Conservation (phyloP, 2,329 filamentous ascomycete species). For the Pseudomassariella vexata region DNA sequence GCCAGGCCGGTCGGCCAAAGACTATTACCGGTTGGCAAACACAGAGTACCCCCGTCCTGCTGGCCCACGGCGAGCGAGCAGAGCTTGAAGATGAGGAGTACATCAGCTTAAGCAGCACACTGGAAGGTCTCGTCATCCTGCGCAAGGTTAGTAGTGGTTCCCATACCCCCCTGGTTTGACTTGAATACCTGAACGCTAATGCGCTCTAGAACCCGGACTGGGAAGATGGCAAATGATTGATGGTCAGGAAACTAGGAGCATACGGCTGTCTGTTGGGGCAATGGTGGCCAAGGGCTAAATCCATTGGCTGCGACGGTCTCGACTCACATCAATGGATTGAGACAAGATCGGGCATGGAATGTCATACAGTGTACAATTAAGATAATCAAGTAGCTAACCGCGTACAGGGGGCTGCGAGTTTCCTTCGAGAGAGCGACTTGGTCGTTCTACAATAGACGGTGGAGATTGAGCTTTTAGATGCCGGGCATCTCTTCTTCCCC, state of each 20-base stretch:
- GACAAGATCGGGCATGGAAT: no score
- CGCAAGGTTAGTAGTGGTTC: constrained; percentile 67
- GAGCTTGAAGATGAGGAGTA: constrained; percentile 98
- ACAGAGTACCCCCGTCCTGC: constrained; percentile 93
- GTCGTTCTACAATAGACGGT: no score
- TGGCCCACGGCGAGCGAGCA: constrained; percentile 91
- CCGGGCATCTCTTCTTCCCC: no score
- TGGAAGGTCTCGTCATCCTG: constrained; percentile 93
- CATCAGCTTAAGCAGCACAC: constrained; percentile 79
- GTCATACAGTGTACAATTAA: constrained; percentile 6
- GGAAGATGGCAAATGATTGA: constrained; percentile 40
- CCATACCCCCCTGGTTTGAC: not conserved
- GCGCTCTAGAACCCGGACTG: constrained; percentile 46
- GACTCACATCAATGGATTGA: no score
- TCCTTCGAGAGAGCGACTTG: no score
- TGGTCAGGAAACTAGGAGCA: not conserved
- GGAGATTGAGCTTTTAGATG: no score
- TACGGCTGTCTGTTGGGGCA: not conserved
- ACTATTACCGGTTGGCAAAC: constrained; percentile 99
- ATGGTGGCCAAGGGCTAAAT: not conserved
- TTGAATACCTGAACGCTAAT: constrained; percentile 7
- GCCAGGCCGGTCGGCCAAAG: constrained; percentile 94
- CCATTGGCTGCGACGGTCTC: constrained; percentile 1
- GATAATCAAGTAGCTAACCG: constrained; percentile 6
- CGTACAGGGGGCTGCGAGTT: no score